Evolutionary conservation across 805 yeast genomes (phyloP), one percentile per base, ranked within the genome.

Genomic region (Lipomyces sp.): DNA sequence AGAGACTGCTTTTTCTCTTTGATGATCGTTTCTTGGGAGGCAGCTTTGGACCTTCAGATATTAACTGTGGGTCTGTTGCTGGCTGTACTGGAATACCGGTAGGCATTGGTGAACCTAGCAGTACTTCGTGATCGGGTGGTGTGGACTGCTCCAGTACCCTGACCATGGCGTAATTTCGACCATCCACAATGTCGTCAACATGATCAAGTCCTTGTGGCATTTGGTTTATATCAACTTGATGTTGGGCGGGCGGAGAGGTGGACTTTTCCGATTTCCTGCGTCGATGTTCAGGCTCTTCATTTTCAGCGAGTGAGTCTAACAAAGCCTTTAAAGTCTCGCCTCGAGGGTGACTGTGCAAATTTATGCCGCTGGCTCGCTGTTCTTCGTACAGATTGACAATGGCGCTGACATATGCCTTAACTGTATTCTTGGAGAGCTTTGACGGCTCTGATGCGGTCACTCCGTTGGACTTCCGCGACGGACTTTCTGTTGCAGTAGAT

Each of bases 261-360:
- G 45, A 18, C 11, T 29, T 29, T 57, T 39, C 32, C 24, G 45
- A 37, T 29, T 53, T 45, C 42, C 62, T 62, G 35, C 53, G 45
- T 13, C 63, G 57, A n/a, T 42, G 63, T 53, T 60, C 63, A n/a
- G 57, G 63, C 37, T 60, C 63, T 29, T 51, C 60, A 32, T 60
- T 60, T 10, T 60, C 55, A 15, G 63, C 39, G 2, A 60, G 57
- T 18, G 48, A 32, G n/a, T 53, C 63, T 6, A 60, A 24, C 50
- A 39, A 29, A 8, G 59, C 61, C 51, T 54, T 51, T 30, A 60
- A 11, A 5, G 18, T n/a, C 18, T 60, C 63, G 15, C 63, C 63
- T 6, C 63, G 34, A 62, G 63, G 63, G 33, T 60, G 63, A 4
- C 30, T 15, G 42, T 60, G 63, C 18, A 60, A 35, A 53, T 60